These are phyloP conservation scores for Leccinum sublutescens DNA, from an alignment of 768 basidiomycete species.

Conservation along the genomic window DNA sequence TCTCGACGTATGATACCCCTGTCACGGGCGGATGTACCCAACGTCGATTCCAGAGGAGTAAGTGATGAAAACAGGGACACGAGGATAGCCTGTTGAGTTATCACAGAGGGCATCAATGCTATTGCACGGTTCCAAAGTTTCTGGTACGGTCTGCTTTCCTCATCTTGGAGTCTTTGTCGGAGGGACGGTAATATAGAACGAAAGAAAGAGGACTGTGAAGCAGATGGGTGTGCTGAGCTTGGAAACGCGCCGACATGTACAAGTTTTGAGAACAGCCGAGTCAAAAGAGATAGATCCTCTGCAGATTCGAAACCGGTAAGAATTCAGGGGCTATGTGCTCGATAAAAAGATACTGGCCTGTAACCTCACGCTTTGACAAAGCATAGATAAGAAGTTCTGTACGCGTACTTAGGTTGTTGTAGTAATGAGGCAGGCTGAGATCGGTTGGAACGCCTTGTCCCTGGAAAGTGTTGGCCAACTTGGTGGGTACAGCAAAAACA, in stretches of 20 bases:
- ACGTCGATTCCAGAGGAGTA: conserved; percentile 25
- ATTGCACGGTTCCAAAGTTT: conserved; percentile 49
- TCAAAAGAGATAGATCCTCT: conserved; percentile 38
- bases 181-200: conserved; percentile 47
- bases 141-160: conserved; percentile 39
- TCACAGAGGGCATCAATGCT: conserved; percentile 46
- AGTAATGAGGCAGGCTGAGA: conserved; percentile 59
- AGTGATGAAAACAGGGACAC: conserved; percentile 57
- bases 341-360: conserved; percentile 40
- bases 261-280: conserved; percentile 62
- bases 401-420: conserved; percentile 49
- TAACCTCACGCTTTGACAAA: conserved; percentile 36
- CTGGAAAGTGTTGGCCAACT: conserved; percentile 69
- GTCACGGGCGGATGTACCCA: conserved; percentile 32
- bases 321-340: conserved; percentile 6
- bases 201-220: conserved; percentile 76
- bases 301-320: conserved; percentile 29
- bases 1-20: conserved; percentile 53
- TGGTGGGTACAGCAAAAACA: conserved; percentile 66
- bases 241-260: conserved; percentile 70
- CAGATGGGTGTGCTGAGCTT: conserved; percentile 42
- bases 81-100: conserved; percentile 56
- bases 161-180: conserved; percentile 35
- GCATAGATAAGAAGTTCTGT: conserved; percentile 50
- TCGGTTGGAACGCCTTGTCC: conserved; percentile 42